Base-by-base conservation (phyloP, 805 yeast species). In the Nadsonia fulvescens region DNA sequence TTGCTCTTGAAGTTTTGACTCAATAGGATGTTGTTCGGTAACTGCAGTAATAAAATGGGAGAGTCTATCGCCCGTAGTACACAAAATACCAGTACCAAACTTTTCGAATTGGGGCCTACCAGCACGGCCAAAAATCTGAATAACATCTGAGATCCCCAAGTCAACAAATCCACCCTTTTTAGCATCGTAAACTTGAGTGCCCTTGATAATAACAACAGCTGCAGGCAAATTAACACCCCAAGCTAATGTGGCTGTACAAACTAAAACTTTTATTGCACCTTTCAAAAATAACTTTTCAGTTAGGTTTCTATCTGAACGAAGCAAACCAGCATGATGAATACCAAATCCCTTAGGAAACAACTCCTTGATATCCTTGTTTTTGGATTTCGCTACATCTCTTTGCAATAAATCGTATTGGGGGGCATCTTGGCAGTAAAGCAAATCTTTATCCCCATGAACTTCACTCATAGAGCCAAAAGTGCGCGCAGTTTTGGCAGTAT, bases 191-290 rank as follows among this genome's bases (percentile, higher is more conserved):
- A 89, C 82, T 43, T 86, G 93, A 0, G 99, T 89, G 1, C 99
- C 99, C 42, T 89, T 89, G 16, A 89, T 70, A 35, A 89, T 78
- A 12, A 89, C 99, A 20, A 82, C 93, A 2, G 94, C 95, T 5
- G 98, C 98, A 2, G 99, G 98, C 32, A 89, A 57, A 44, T 89
- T 89, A 11, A 89, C 96, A 64, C 99, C 99, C 99, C 99, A 89
- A 0, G 99, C 99, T 32, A 89, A 63, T 0, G 99, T 89, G 0
- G 98, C 93, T 3, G 99, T 89, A 61, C 94, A 82, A 41, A 92
- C 76, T 10, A 89, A 54, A 0, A 89, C 96, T 32, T 73, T 77
- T 35, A 89, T 74, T 0, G 82, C 76, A 21, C 98, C 96, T 15
- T 60, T 55, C 15, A 71, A 58, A 45, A 89, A 89, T 74, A 86